phyloP scores from a whole-genome alignment of 2,329 filamentous ascomycete species.

The Trichoderma atroviride region DNA sequence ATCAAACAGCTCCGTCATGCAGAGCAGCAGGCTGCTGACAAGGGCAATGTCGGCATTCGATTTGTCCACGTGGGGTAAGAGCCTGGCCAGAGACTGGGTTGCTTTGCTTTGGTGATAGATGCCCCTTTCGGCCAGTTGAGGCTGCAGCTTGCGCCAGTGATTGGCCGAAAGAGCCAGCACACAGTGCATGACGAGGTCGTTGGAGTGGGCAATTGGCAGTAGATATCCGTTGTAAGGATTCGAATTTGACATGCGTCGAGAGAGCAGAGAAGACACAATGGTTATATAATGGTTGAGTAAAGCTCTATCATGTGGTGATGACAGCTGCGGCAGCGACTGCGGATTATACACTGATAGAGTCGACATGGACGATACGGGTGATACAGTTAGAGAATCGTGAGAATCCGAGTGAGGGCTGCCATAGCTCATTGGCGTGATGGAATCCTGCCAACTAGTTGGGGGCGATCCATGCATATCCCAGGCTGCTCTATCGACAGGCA shows the following conservation, averaged over 20 bases:
- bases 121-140: conserved; percentile 36
- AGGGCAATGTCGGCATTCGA: conserved; percentile 42
- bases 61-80: conserved; percentile 41
- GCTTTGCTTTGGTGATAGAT: conserved; percentile 40
- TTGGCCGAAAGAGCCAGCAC: conserved; percentile 40
- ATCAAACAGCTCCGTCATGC: conserved; percentile 48
- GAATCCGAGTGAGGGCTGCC: conserved; percentile 32
- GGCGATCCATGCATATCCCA: conserved; percentile 34
- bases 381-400: conserved; percentile 26
- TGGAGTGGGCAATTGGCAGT: conserved; percentile 39
- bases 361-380: conserved; percentile 19
- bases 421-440: conserved; percentile 34
- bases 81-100: conserved; percentile 37
- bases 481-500: conserved; percentile 28
- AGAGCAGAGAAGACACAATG: conserved; percentile 40
- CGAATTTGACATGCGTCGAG: conserved; percentile 33
- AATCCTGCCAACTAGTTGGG: conserved; percentile 32
- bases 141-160: conserved; percentile 42
- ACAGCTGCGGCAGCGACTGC: conserved; percentile 37
- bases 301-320: conserved; percentile 37
- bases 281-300: conserved; percentile 41
- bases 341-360: conserved; percentile 38
- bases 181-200: conserved; percentile 40
- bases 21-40: conserved; percentile 45
- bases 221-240: conserved; percentile 41